A percentile compares a stretch with the other conserved stretches of the same genome.
phyloP scores from a whole-genome alignment of 2,329 filamentous ascomycete genomes.

The Colletotrichum sp. region DNA sequence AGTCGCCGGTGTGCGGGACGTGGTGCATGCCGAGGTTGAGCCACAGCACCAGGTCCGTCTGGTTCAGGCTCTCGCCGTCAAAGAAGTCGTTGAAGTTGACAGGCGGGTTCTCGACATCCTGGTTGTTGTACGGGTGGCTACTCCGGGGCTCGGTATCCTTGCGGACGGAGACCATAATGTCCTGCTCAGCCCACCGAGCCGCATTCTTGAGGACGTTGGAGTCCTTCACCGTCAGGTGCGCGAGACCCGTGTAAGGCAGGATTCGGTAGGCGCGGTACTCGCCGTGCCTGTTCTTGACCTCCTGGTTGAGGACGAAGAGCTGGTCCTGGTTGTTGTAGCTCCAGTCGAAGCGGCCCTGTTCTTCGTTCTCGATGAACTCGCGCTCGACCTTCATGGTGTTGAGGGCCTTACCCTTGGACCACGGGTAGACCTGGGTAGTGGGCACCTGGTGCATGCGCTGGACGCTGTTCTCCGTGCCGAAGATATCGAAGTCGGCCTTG shows the following conservation, averaged over 20 bases:
- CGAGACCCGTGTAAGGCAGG: conserved; percentile 39
- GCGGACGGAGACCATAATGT: conserved; percentile 54
- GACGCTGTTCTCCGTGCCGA: conserved; percentile 51
- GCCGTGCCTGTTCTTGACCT: conserved; percentile 52
- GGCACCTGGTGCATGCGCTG: conserved; percentile 38
- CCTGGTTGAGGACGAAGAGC: conserved; percentile 57
- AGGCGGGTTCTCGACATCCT: conserved; percentile 49
- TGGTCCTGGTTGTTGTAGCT: conserved; percentile 48
- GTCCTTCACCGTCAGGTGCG: conserved; percentile 53
- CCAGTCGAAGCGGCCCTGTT: conserved; percentile 52
- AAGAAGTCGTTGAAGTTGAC: conserved; percentile 57
- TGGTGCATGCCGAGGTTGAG: conserved; percentile 63
- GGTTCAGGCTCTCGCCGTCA: conserved; percentile 37
- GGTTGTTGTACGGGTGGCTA: conserved; percentile 49
- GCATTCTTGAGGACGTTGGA: conserved; percentile 50
- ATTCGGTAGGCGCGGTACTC: conserved; percentile 58
- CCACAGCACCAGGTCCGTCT: conserved; percentile 50
- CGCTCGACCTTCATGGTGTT: conserved; percentile 58
- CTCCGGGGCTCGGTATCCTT: conserved; percentile 57
- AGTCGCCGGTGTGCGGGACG: conserved; percentile 53
- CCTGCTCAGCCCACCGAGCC: conserved; percentile 52
- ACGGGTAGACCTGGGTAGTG: conserved; percentile 43
- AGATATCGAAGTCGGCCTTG: conserved; percentile 59
- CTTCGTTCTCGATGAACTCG: conserved; percentile 45
- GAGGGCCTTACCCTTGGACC: conserved; percentile 49